Evolutionary conservation across 2,329 filamentous ascomycete genomes (phyloP).

Genomic region (Neocucurbitaria cava): DNA sequence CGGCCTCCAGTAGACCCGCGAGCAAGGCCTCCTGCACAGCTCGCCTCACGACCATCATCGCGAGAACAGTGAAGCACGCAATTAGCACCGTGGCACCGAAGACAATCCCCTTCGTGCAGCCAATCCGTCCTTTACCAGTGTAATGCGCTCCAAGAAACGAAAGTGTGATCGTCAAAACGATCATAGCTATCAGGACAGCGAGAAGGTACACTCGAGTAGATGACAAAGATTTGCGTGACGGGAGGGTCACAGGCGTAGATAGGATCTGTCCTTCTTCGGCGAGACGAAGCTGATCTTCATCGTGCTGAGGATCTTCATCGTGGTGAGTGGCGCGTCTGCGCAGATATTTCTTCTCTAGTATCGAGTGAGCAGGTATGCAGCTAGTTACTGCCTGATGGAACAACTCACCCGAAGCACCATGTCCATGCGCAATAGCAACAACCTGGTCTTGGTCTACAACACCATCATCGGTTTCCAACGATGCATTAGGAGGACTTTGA

Average conservation of each 20-base stretch:
- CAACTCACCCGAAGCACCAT: constrained; percentile 18
- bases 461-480: constrained; percentile 1
- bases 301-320: constrained; percentile 5
- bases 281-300: constrained; percentile 3
- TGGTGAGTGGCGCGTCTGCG: constrained; percentile 19
- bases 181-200: constrained; percentile 13
- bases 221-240: constrained; percentile 7
- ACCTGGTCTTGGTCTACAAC: constrained; percentile 1
- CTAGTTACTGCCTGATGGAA: background rate
- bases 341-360: constrained; percentile 18
- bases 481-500: background rate
- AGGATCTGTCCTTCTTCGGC: constrained; percentile 16
- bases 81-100: constrained; percentile 27
- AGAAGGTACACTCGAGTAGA: constrained; percentile 21
- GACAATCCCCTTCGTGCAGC: constrained; percentile 28
- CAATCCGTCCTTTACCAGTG: constrained; percentile 24
- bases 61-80: constrained; percentile 23
- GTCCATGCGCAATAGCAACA: constrained; percentile 5
- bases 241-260: background rate
- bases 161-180: constrained; percentile 19
- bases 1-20: constrained; percentile 29
- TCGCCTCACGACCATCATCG: constrained; percentile 28
- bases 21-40: constrained; percentile 28
- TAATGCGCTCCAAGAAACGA: constrained; percentile 16
- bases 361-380: background rate